Evolutionary conservation across 2,329 filamentous ascomycete species (phyloP), one percentile per base, ranked within the genome.

Genomic region (Boeremia lycopersici): DNA sequence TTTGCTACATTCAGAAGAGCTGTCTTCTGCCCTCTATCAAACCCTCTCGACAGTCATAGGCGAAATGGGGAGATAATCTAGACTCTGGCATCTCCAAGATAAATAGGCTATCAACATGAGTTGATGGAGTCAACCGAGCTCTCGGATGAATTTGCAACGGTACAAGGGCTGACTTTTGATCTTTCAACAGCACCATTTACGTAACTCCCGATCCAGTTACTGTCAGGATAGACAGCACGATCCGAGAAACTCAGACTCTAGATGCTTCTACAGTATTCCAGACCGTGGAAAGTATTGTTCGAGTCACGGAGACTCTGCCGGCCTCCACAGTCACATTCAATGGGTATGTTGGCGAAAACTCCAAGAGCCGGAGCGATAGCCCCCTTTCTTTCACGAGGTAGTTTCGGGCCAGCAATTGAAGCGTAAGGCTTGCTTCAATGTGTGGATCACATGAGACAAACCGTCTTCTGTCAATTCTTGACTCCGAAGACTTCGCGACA

Each of bases 251-350:
- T 4, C 48, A 44, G 25, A 50, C 48, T 0, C 17, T 50, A 9
- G 26, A 29, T 3, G 31, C 48, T 4, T 31, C 48, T 8, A 50
- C 40, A 2, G 35, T 44, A 6, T 31, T 17, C 4, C 25, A 43
- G 19, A 13, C 19, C 11, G 17, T 35, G 30, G 39, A 49, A 11
- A 49, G 42, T n/a, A 49, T 30, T 8, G 29, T 49, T 28, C 23
- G 25, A 6, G 23, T 34, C 5, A 49, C 47, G 15, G 47, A 41
- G n/a, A 49, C 47, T 2, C 23, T 49, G 4, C 47, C 47, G 6
- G 47, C 30, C 2, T 49, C 47, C n/a, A 49, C 47, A 4, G 47
- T 49, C 3, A 49, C 47, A 2, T 49, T 49, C 30, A 49, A 48
- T 26, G 44, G 44, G 43, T 46, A 38, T 29, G 43, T 45, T 23